Evolutionary conservation across 495 filamentous ascomycete genomes (phyloP), one percentile per base, ranked within the genome.

Genomic region (Haplographium delicatum): DNA sequence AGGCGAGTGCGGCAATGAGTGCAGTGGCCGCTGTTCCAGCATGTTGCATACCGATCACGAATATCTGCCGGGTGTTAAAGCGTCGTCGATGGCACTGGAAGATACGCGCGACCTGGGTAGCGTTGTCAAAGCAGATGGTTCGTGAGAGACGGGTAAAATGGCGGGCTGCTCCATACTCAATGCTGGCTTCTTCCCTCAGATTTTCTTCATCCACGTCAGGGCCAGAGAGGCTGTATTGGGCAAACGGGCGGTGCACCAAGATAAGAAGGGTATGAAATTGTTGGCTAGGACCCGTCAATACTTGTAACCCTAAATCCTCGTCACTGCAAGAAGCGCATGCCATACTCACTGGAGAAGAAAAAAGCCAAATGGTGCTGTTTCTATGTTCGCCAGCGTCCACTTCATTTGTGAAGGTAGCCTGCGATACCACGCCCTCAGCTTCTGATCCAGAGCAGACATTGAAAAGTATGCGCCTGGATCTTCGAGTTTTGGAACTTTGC

Each of bases 331-430:
- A n/a, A n/a, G n/a, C n/a, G n/a, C n/a, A n/a, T n/a, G n/a, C n/a
- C n/a, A n/a, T n/a, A n/a, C n/a, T n/a, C n/a, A n/a, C n/a, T 78
- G 75, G 0, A 78, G 63, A 4, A 78, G 56, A 53, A 78, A 79
- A 56, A 72, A 77, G 13, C 72, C 69, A 44, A 67, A 61, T 0
- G 72, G 75, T 0, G 75, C 75, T 1, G 64, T 59, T 44, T 72
- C 66, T 50, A 72, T 71, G 57, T 77, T 79, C 22, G 57, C 58
- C 3, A 68, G 69, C 25, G 62, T 71, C 73, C 74, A 79, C 3
- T 62, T 52, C 27, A 79, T 48, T 26, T 65, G 57, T n/a, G 66
- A 67, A 30, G 75, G 75, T 7, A 79, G 58, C 7, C 68, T 52
- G 16, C 66, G 66, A 44, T 78, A 75, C 75, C 75, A 79, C 42